These are phyloP conservation scores for Gossypium thurberi DNA, from an alignment of 345 rosid genomes.

Conservation along the genomic window DNA sequence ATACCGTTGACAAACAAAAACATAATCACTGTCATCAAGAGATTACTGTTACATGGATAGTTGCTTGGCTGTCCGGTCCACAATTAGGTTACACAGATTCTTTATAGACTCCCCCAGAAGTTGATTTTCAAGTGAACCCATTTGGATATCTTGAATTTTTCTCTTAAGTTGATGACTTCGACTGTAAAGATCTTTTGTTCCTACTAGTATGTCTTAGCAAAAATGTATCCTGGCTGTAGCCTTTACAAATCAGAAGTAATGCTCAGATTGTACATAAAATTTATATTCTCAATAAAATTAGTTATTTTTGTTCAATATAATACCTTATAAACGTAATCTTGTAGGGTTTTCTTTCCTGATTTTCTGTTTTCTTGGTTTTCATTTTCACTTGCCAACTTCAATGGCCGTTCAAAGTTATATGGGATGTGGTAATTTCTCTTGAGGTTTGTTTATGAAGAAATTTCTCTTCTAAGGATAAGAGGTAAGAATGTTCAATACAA, in stretches of 20 bases:
- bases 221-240: slow-evolving; percentile 48
- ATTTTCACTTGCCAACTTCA: slow-evolving; percentile 9
- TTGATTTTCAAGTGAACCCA: slow-evolving; percentile 45
- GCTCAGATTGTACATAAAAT: slow-evolving; percentile 73
- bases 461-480: slow-evolving; percentile 2
- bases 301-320: slow-evolving; percentile 28
- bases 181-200: slow-evolving; percentile 56
- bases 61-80: slow-evolving; percentile 43
- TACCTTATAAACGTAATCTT: neutral
- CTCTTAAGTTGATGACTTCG: slow-evolving; percentile 49
- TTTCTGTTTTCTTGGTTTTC: slow-evolving; percentile 7
- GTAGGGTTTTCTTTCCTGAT: neutral
- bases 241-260: slow-evolving; percentile 47
- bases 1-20: slow-evolving; percentile 58
- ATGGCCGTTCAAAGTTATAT: slow-evolving; percentile 7
- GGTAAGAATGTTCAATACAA: neutral
- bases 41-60: slow-evolving; percentile 49
- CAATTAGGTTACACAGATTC: slow-evolving; percentile 68
- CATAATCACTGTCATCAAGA: slow-evolving; percentile 42
- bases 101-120: slow-evolving; percentile 44
- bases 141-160: slow-evolving; percentile 35
- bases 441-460: slow-evolving; percentile 6
- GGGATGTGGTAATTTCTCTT: slow-evolving; percentile 13
- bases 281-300: slow-evolving; percentile 56
- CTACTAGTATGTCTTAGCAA: slow-evolving; percentile 46